These are phyloP conservation scores for Torulaspora quercuum DNA, from an alignment of 805 yeast species.

Conservation along the genomic window DNA sequence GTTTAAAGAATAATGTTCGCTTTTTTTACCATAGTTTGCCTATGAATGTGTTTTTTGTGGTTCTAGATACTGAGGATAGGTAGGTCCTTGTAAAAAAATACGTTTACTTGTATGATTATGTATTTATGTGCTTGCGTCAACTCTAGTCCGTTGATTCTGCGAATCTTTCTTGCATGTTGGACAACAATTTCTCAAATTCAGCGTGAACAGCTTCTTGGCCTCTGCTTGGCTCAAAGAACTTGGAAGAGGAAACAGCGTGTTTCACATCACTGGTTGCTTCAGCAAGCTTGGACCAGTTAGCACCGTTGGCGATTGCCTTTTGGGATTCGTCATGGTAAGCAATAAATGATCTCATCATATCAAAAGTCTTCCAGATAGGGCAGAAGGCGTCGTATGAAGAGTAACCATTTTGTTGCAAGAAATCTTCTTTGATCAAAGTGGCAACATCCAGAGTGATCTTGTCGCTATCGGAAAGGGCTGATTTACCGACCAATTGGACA, in stretches of 20 bases:
- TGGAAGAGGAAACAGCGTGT: slow-evolving; percentile 90
- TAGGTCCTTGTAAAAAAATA: no score
- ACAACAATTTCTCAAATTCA: slow-evolving; percentile 73
- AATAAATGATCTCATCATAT: slow-evolving; percentile 95
- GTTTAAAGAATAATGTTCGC: no score
- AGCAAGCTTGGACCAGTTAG: slow-evolving; percentile 87
- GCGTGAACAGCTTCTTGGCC: slow-evolving; percentile 76
- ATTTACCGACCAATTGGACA: slow-evolving; percentile 97
- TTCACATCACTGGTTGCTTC: slow-evolving; percentile 89
- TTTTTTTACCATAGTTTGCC: no score
- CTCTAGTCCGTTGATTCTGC: slow-evolving; percentile 90
- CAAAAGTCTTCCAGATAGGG: slow-evolving; percentile 98
- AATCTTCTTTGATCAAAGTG: slow-evolving; percentile 89
- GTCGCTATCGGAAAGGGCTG: slow-evolving; percentile 94
- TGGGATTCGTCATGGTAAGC: slow-evolving; percentile 95
- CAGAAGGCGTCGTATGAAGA: slow-evolving; percentile 98
- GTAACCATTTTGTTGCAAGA: slow-evolving; percentile 98
- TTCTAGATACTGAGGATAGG: no score
- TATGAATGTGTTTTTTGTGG: no score
- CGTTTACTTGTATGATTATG: no score
- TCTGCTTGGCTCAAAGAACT: slow-evolving; percentile 91
- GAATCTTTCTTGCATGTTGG: slow-evolving; percentile 80
- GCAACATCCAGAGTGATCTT: slow-evolving; percentile 95
- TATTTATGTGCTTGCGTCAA: no score
- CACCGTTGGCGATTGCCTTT: slow-evolving; percentile 91